Base-by-base conservation (phyloP, 1,284 basidiomycete species). In the Ganoderma leucocontextum region DNA sequence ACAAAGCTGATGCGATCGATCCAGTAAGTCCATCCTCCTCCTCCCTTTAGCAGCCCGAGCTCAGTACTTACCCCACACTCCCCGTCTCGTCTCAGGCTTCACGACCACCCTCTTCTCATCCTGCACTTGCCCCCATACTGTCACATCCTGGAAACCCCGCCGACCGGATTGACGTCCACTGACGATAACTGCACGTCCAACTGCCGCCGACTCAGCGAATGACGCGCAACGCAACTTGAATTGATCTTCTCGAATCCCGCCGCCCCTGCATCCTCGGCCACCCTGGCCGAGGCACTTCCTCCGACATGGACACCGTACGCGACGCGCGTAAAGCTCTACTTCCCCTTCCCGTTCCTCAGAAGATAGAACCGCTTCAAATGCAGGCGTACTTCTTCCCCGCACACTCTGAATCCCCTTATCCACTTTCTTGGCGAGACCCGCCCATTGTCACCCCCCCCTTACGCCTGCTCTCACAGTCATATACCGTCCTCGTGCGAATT, bases 241-340 rank as follows among this genome's bases (percentile, higher is more conserved):
- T n/a, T n/a, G 52, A 55, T 55, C 52, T 55, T 55, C 52, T 35
- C 25, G 7, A 55, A 55, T 55, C 29, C 52, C 52, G 33, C 52
- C 33, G 22, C 15, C 52, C 52, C 52, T 55, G 52, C 22, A 53
- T 33, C 52, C 22, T 25, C 47, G 47, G 47, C 47, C n/a, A 25
- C 22, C 25, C 25, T 25, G 22, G 12, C 47, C 8, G n/a, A 22
- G 8, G n/a, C 25, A 33, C 52, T 35, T 17, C 33, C 29, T 55
- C 52, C 15, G 52, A 35, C 52, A 55, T 55, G 29, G 29, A 49
- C 47, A 19, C 22, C 47, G 47, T 49, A 49, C 25, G 47, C 22
- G 10, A 13, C 47, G 22, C 47, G 4, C 22, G 47, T 12, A 49
- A 49, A 49, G 47, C 47, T 49, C 47, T 25, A 1, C 22, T 49